Percentiles rank a stretch among this genome's conserved stretches.
phyloP scores from a whole-genome alignment of 129 eudicot genomes.

The Centrapalus pauciflorus region DNA sequence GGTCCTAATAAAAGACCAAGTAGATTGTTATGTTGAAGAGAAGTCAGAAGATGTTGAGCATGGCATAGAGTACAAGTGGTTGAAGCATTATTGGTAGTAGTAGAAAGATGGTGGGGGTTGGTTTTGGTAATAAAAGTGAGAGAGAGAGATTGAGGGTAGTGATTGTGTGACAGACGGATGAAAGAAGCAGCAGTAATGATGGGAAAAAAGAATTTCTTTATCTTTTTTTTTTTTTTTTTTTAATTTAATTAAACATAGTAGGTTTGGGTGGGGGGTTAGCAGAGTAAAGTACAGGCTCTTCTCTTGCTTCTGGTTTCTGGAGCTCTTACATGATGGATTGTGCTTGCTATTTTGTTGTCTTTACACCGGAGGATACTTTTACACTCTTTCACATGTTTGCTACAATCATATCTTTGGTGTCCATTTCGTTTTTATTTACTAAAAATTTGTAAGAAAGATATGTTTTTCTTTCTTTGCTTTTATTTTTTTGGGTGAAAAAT shows the following conservation, averaged over 20 bases:
- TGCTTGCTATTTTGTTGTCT: conserved; percentile 24
- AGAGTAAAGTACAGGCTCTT: conserved; percentile 21
- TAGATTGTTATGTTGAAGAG: no score
- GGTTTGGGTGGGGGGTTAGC: no score
- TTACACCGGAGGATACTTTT: conserved; percentile 18
- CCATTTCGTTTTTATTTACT: no score
- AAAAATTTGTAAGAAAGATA: no score
- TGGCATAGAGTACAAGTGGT: background rate
- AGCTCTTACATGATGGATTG: conserved; percentile 12
- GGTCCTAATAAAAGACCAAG: conserved; percentile 9
- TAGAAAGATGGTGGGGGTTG: conserved; percentile 18
- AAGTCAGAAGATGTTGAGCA: no score
- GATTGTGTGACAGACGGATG: background rate
- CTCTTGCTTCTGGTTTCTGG: conserved; percentile 21
- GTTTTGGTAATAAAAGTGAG: conserved; percentile 19
- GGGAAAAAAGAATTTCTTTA: background rate
- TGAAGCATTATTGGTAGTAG: conserved; percentile 4
- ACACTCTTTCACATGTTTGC: conserved; percentile 6
- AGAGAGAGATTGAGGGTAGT: background rate
- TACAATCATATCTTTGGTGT: background rate
- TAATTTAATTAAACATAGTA: no score
- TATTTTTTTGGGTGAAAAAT: no score
- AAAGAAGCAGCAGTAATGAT: conserved; percentile 19
- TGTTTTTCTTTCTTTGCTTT: no score
- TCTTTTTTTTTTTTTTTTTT: background rate